Base-by-base conservation (phyloP, 208 protist species). In the Baffinella frigidus region DNA sequence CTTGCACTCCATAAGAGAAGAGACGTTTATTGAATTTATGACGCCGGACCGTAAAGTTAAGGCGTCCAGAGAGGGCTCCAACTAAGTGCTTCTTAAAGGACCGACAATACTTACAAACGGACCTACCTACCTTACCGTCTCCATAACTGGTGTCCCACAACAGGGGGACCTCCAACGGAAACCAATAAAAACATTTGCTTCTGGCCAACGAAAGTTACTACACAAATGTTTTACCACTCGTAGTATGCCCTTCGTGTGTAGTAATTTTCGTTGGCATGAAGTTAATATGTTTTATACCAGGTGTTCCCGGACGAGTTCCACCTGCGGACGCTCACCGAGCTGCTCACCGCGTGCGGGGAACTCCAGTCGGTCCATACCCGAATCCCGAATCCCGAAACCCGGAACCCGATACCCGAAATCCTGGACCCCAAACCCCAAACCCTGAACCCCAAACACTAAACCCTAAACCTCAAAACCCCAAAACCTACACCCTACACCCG, bases 221-320 rank as follows among this genome's bases (percentile, higher is more conserved):
- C n/a, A n/a, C n/a, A n/a, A n/a, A n/a, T n/a, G n/a, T n/a, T n/a
- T n/a, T n/a, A n/a, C n/a, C n/a, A n/a, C n/a, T n/a, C n/a, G n/a
- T n/a, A n/a, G n/a, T n/a, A n/a, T n/a, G n/a, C n/a, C n/a, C n/a
- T n/a, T n/a, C n/a, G n/a, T n/a, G n/a, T n/a, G n/a, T n/a, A n/a
- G n/a, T n/a, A n/a, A n/a, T n/a, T n/a, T n/a, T n/a, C n/a, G n/a
- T n/a, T n/a, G n/a, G n/a, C 11, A 56, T 17, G 48, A 24, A 56
- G 17, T 56, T 56, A 56, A 56, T 7, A 56, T 7, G 48, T 24
- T 56, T 17, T 24, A 17, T 56, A 17, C 3, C 56, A 64, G 56
- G 17, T 64, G 56, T 64, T 24, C 2, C 56, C 7, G 14, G 97
- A 98, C 93, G 98, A 99, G 81, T 99, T 98, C 92, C 98, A 99